Base-by-base conservation (phyloP, 495 filamentous ascomycete species). In the Cudoniella acicularis region DNA sequence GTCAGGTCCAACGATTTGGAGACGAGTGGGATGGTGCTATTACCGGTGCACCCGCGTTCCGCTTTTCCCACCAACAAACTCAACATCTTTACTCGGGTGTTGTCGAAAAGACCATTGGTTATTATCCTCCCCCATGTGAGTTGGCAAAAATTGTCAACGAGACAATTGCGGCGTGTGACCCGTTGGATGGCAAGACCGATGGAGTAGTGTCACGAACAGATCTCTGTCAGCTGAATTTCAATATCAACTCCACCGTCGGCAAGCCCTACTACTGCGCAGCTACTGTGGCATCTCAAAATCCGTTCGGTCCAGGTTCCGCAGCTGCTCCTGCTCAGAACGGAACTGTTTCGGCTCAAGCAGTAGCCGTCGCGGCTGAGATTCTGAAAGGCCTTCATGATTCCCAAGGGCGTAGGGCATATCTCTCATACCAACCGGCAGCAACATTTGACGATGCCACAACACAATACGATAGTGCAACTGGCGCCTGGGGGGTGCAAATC, bases 131-230 rank as follows among this genome's bases (percentile, higher is more conserved):
- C 0, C 54, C 57, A 1, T 75, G 72, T 43, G 52, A 56, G 59
- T 9, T 77, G 0, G 68, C 74, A 24, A 57, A 67, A 6, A 59
- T 75, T 20, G 57, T 75, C 17, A 80, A 78, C 52, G 69, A 69
- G 16, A 80, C 78, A 16, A 80, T 82, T 53, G 67, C 71, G 2
- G 75, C 75, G 22, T 83, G 80, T 21, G 81, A 84, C 54, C 64
- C 70, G 41, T 68, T 83, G 10, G 81, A 83, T 55, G 81, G 81
- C 2, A 70, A 69, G 30, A 72, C 69, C 4, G 81, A 84, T 57
- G 80, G 78, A 17, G 79, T 84, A 10, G 67, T 82, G 40, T 72
- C 75, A 20, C 71, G 79, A 16, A 76, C 76, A 1, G 79, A 83
- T 57, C 75, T 82, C 41, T 83, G 80, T 72, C 72, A 69, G 57